Conservation (phyloP, 176 grass and related monocot genomes). For the Oryza officinalis region DNA sequence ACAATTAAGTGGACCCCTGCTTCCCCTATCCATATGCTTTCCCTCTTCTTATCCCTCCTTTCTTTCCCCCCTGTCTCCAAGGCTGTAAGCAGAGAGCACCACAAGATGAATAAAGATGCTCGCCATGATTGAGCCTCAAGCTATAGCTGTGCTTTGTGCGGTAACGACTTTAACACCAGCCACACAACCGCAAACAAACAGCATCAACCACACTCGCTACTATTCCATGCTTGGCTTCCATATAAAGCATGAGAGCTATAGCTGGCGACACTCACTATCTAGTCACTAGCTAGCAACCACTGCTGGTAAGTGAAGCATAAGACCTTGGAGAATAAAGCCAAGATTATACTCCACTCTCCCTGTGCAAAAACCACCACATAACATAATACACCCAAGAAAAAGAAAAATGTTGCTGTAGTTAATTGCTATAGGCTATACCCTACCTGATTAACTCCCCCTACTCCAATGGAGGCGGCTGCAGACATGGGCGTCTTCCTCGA, state of each 20-base stretch:
- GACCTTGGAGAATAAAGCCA: background rate
- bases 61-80: no score
- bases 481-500: slow-evolving; percentile 31
- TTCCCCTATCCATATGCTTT: no score
- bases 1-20: no score
- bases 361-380: background rate
- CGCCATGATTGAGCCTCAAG: background rate
- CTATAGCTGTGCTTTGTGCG: background rate
- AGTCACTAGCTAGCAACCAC: background rate
- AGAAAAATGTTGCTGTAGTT: background rate
- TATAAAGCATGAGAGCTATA: background rate
- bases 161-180: background rate
- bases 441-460: slow-evolving; percentile 1
- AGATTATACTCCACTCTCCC: background rate
- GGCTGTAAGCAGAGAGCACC: no score
- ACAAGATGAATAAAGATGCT: no score
- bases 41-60: no score
- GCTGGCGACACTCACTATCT: background rate
- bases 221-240: background rate
- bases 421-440: no score
- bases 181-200: background rate
- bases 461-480: slow-evolving; percentile 19
- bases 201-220: background rate
- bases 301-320: background rate
- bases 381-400: background rate